These are phyloP conservation scores for Phytophthora citricola DNA, from an alignment of 352 stramenopile species.

Conservation along the genomic window DNA sequence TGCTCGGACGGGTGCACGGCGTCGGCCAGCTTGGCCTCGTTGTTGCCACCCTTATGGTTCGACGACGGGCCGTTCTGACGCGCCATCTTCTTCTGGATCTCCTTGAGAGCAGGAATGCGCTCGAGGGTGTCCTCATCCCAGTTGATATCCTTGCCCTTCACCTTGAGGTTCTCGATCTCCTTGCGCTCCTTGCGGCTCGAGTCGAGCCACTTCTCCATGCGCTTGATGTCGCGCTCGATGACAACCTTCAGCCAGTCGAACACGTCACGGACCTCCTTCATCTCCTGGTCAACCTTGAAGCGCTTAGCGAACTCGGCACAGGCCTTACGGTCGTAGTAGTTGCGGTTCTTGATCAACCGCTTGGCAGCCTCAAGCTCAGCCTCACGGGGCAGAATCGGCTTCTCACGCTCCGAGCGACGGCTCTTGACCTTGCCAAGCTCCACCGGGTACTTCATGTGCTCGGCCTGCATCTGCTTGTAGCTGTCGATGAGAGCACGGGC, in stretches of 20 bases:
- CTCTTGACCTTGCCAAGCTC: conserved; percentile 86
- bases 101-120: conserved; percentile 85
- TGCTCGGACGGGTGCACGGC: conserved; percentile 83
- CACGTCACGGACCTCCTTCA: conserved; percentile 87
- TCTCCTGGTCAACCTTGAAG: conserved; percentile 81
- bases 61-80: conserved; percentile 50
- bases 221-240: conserved; percentile 85
- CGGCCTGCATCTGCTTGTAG: conserved; percentile 90
- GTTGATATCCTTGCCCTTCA: conserved; percentile 87
- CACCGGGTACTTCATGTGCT: conserved; percentile 87
- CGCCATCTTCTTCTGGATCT: conserved; percentile 84
- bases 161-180: conserved; percentile 82
- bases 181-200: conserved; percentile 88
- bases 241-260: conserved; percentile 86
- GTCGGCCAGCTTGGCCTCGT: conserved; percentile 64
- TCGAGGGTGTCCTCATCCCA: conserved; percentile 88
- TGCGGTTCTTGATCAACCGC: conserved; percentile 84
- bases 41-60: conserved; percentile 43
- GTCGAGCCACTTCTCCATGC: conserved; percentile 87
- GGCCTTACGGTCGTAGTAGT: conserved; percentile 90
- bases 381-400: conserved; percentile 68
- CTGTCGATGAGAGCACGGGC: conserved; percentile 82
- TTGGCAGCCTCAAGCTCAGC: conserved; percentile 80
- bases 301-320: conserved; percentile 84
- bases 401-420: conserved; percentile 76